Evolutionary conservation across 352 stramenopile genomes (phyloP).

Genomic region (Stephanocyclus meneghinianus): DNA sequence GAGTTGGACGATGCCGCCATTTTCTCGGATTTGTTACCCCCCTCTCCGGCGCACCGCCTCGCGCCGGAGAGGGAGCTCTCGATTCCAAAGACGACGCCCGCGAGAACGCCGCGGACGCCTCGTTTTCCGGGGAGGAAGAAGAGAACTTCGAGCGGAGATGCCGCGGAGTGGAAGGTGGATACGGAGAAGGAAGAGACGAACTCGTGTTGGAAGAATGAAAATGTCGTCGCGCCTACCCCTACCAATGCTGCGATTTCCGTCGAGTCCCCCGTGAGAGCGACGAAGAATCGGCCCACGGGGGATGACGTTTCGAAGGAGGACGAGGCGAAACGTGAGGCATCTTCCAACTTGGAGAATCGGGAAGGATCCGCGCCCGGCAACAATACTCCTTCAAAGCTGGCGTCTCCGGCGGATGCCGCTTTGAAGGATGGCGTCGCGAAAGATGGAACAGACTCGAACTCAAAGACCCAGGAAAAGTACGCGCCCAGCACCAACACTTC

Average conservation of each 20-base stretch:
- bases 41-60: not conserved
- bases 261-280: not conserved
- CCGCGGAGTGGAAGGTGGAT: not conserved
- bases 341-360: not conserved
- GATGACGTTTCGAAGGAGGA: not conserved
- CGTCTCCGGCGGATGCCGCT: not conserved
- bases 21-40: conserved; percentile 7
- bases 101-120: not conserved
- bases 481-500: not conserved
- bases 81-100: not conserved
- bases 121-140: not conserved
- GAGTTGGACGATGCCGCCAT: conserved; percentile 8
- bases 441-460: not conserved
- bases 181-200: not conserved
- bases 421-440: not conserved
- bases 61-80: too few species aligned
- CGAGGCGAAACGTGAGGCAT: not conserved
- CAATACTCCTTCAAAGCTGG: not conserved
- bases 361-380: not conserved
- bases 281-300: not conserved
- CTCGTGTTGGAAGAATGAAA: not conserved
- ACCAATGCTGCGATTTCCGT: not conserved
- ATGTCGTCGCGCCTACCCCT: not conserved
- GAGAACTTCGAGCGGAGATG: too few species aligned
- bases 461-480: not conserved